Base-by-base conservation (phyloP, 1,284 basidiomycete genomes). In the Hypsizygus ulmarius region DNA sequence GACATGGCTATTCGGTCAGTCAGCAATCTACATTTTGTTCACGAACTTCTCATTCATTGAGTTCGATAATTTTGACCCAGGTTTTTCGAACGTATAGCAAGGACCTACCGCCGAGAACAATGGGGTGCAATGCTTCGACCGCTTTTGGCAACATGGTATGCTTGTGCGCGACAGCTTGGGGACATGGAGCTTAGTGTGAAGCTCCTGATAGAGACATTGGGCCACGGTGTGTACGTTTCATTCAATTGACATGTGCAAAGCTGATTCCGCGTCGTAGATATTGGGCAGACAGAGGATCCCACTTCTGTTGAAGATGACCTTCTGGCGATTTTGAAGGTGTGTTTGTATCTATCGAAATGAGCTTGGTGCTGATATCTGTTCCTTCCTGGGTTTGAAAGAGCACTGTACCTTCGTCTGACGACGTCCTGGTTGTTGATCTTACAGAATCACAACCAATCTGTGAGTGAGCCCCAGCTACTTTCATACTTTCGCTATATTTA, bases 31-130 rank as follows among this genome's bases (percentile, higher is more conserved):
- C n/a, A 30, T 28, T n/a, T 48, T 35, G 32, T 39, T 15, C n/a
- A 29, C 30, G 15, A 18, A 7, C 21, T 16, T 43, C 33, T n/a
- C 39, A 38, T 19, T 25, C 16, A 27, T 42, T 32, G 11, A 15
- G 35, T 15, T 21, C 60, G 21, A 58, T 43, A 27, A 9, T 21
- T 32, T 15, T 45, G 9, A 18, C 25, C 19, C 47, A 93, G 90
- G 39, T 96, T 95, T 68, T 91, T 93, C 62, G 90, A 93, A 58
- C 80, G 90, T 25, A 95, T 96, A 50, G 83, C 87, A 1, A 85
- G 81, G 60, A 87, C 84, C 0, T 96, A 95, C 62, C 78, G 85
- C n/a, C 71, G 79, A 45, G 92, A 95, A 62, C 74, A 78, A 43
- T 96, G 91, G 91, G 69, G 73, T 7, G 64, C 75, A 0, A 75